phyloP scores from a whole-genome alignment of 2,329 filamentous ascomycete species.

The Lanzia echinophila region DNA sequence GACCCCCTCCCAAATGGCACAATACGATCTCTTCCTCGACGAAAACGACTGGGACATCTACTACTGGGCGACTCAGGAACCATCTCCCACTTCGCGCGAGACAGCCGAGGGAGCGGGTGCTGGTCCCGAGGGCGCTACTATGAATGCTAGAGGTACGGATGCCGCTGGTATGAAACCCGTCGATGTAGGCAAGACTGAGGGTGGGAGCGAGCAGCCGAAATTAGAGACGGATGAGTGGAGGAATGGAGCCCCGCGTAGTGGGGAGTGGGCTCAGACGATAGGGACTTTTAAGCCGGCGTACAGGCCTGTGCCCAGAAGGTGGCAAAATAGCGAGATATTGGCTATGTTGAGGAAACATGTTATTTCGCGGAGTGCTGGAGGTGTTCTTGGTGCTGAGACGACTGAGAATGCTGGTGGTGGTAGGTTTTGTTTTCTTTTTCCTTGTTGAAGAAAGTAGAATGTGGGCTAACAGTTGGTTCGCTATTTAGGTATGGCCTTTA shows the following conservation, averaged over 20 bases:
- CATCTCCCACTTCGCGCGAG: slow-evolving; percentile 50
- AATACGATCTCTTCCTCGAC: slow-evolving; percentile 91
- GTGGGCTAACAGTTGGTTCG: too few relatives aligned
- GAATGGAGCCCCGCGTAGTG: slow-evolving; percentile 39
- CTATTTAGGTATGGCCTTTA: slow-evolving; percentile 31
- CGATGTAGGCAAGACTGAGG: slow-evolving; percentile 22
- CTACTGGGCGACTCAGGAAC: slow-evolving; percentile 95
- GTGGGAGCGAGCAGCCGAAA: slow-evolving; percentile 17
- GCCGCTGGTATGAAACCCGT: background rate
- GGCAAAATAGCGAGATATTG: slow-evolving; percentile 78
- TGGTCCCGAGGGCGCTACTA: slow-evolving; percentile 21
- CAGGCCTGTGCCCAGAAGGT: slow-evolving; percentile 77
- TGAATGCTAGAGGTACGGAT: slow-evolving; percentile 4
- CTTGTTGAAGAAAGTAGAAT: too few relatives aligned
- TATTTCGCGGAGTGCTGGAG: slow-evolving; percentile 57
- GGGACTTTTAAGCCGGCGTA: slow-evolving; percentile 93
- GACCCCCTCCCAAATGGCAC: slow-evolving; percentile 62
- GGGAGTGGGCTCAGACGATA: slow-evolving; percentile 95
- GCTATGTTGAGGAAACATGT: slow-evolving; percentile 75
- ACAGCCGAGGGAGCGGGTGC: slow-evolving; percentile 46
- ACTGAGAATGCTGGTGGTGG: slow-evolving; percentile 21
- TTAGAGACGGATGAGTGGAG: slow-evolving; percentile 26
- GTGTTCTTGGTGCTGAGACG: slow-evolving; percentile 31
- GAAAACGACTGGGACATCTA: slow-evolving; percentile 99
- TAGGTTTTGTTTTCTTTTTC: slow-evolving; percentile 17